Evolutionary conservation across 2,329 filamentous ascomycete species (phyloP), one percentile per base, ranked within the genome.

Genomic region (Colletotrichum shisoi): DNA sequence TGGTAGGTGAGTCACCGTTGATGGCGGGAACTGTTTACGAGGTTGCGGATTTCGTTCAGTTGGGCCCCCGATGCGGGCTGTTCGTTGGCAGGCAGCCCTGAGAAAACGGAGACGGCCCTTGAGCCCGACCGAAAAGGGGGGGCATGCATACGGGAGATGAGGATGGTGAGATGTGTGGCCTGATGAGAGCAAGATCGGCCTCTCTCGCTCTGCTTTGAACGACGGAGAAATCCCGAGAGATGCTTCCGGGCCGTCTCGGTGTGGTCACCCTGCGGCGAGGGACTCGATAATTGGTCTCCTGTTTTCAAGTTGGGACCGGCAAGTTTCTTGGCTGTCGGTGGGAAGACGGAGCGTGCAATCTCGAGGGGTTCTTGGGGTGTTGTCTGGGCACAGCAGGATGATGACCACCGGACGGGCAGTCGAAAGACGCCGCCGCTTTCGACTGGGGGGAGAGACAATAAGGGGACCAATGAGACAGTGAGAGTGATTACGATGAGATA

Each of bases 31-130:
- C 19, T 19, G 21, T 53, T 52, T 46, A 42, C 31, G 46, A 67
- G 53, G 48, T 49, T 21, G 42, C n/a, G 60, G 40, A 34, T 48
- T 42, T 60, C 42, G 64, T 63, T 53, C 54, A 42, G 54, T 51
- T 19, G 48, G 60, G 53, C 40, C 42, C 61, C 21, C 15, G 24
- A 15, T 34, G 58, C 51, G 54, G 39, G 39, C 46, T 59, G 46
- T 44, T 34, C 52, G 24, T 27, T 27, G 4, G 24, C 24, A 27
- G 24, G 24, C 24, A 27, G 24, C 24, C 4, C 24, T 6, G 4
- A 27, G 24, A 27, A 24, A 51, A 48, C 15, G 52, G 52, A 21
- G 8, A 8, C 46, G 17, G 37, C 42, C 17, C n/a, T 5, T 34
- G 6, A 27, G 40, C 40, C 17, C 24, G 11, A 9, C 17, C 24